Evolutionary conservation across 768 basidiomycete genomes (phyloP), one percentile per base, ranked within the genome.

Genomic region (Psilocybe sp.): DNA sequence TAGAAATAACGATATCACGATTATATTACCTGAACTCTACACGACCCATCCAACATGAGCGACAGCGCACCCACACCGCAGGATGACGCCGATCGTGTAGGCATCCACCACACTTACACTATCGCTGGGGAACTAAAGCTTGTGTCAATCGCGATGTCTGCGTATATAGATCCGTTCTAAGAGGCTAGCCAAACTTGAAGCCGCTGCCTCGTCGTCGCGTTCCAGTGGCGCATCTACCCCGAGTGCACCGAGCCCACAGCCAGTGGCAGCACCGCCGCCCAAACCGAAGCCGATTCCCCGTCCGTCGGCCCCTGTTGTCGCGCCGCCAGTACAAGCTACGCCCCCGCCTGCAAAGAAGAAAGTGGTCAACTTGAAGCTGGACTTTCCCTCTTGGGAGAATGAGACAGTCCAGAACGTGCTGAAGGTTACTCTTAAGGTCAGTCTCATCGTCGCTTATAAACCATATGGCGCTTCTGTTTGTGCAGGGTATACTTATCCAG

Each of bases 141-240:
- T 16, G 16, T 44, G 36, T 32, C 35, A n/a, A 13, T 44, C 13
- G 31, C 4, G 39, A 43, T 39, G 12, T 15, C 9, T 34, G 10
- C 18, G 16, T n/a, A 16, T 9, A 12, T 59, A 96, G 94, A 96
- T 97, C 63, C 90, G 93, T 56, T 72, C 92, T 65, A 96, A 96
- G 69, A 84, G 95, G 49, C 77, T 98, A 46, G 93, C 90, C 31
- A 92, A 89, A 65, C 77, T 98, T 7, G 87, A 89, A 61, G 72
- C 62, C 35, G 42, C 57, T 16, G 53, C 69, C 11, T 60, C 76
- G 0, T 65, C 78, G 8, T 61, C 78, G 28, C 57, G 65, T 18
- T 50, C 67, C 10, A 38, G 58, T 64, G 31, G 56, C 58, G 44
- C 61, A 65, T 40, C 65, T 31, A 61, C 58, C 3, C 58, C 63